phyloP scores from a whole-genome alignment of 2,329 filamentous ascomycete genomes.

The Fusarium abutilonis region DNA sequence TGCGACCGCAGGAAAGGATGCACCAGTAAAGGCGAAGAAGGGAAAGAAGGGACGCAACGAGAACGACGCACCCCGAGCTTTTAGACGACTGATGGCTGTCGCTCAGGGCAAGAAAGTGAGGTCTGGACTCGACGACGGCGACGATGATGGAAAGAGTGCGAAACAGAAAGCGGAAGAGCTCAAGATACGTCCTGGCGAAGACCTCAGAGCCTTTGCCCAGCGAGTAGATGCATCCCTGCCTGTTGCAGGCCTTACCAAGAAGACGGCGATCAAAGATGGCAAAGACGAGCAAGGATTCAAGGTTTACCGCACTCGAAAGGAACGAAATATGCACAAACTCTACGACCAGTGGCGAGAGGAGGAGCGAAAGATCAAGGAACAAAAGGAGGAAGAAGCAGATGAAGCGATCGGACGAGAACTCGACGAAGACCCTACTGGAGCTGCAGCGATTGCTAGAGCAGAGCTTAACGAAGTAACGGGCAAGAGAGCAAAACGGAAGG shows the following conservation, averaged over 20 bases:
- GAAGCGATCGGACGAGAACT: constrained; percentile 70
- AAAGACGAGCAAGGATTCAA: constrained; percentile 73
- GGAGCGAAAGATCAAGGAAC: constrained; percentile 70
- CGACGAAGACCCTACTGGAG: constrained; percentile 64
- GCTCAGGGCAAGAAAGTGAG: constrained; percentile 68
- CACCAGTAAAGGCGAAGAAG: constrained; percentile 52
- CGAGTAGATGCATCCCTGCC: constrained; percentile 88
- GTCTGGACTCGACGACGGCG: constrained; percentile 78
- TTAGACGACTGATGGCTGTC: constrained; percentile 84
- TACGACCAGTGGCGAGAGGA: constrained; percentile 81
- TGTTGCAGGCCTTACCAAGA: constrained; percentile 73
- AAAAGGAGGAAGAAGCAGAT: constrained; percentile 72
- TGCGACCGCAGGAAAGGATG: constrained; percentile 43
- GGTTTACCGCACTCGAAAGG: constrained; percentile 79
- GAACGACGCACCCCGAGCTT: constrained; percentile 89
- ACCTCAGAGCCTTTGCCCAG: constrained; percentile 80
- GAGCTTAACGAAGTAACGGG: constrained; percentile 49
- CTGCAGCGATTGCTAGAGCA: constrained; percentile 58
- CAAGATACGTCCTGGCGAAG: constrained; percentile 85
- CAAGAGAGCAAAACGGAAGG: constrained; percentile 56
- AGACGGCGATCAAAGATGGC: constrained; percentile 64
- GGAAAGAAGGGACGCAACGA: constrained; percentile 58
- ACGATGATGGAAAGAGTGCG: constrained; percentile 36
- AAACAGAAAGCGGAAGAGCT: constrained; percentile 53
- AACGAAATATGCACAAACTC: constrained; percentile 82